Base-by-base conservation (phyloP, 257 asterid genomes). In the Penstemon davidsonii region DNA sequence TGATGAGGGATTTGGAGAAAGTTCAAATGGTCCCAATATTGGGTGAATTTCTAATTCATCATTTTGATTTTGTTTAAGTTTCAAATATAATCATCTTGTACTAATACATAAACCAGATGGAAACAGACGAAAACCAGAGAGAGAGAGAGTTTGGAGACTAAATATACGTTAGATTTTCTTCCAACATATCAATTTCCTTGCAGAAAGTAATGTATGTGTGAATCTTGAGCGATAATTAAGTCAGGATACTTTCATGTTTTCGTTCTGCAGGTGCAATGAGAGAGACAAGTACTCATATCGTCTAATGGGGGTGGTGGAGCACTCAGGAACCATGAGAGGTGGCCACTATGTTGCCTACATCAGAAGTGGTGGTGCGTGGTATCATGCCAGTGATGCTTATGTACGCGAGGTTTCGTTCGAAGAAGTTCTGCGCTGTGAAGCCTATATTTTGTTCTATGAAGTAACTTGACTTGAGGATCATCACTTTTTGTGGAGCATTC, bases 291-390 rank as follows among this genome's bases (percentile, higher is more conserved):
- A 67, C 53, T 59, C 60, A 19, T 92, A 92, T 55, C 83, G 80
- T 4, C 79, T 92, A n/a, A 76, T 86, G 7, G 98, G 98, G 51
- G 85, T 86, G 53, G 98, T 89, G 60, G 98, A 87, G 79, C 98
- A 92, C 81, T 63, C 74, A 6, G 98, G 98, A 57, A 79, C 82
- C n/a, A 88, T 92, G 97, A 83, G 92, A 70, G 85, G 88, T 10
- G 98, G 98, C 9, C 98, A 92, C 69, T 92, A 92, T 52, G 82
- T 89, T 38, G 96, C 97, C 0, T 89, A 87, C 25, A 84, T 92
- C 52, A 82, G 95, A 78, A 86, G 84, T 41, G 80, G 84, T 40
- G 62, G 70, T 18, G 69, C 71, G 7, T 92, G 97, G 97, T 89
- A 87, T 76, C 72, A 88, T 60, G 87, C 87, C 4, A 89, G 95